Base-by-base conservation (phyloP, 2,329 filamentous ascomycete species). In the Simplicillium aogashimaense region DNA sequence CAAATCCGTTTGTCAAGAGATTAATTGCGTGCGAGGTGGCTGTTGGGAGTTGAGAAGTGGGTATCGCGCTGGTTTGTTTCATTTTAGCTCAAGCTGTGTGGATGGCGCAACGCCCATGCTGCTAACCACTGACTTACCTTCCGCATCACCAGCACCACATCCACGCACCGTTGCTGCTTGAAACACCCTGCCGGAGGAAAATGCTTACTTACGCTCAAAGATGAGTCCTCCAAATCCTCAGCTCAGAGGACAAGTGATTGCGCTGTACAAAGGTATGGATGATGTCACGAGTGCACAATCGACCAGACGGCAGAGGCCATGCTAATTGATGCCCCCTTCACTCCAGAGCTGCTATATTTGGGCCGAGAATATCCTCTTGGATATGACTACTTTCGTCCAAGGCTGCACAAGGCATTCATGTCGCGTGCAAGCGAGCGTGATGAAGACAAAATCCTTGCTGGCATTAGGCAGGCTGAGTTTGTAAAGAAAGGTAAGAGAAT, bases 331-430 rank as follows among this genome's bases (percentile, higher is more conserved):
- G 30, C 30, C 39, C 30, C n/a, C n/a, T 9, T 11, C 33, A 8
- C 1, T 3, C 9, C 44, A 94, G 88, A 95, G 53, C 76, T 95
- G 10, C 73, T 98, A 34, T 80, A 83, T 53, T 70, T 97, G 12
- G 88, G 90, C 29, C 78, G 81, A 41, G 83, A 90, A 43, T 97
- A 97, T 53, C 90, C 92, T 2, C 70, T 84, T 13, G 92, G 92
- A 36, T 94, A 64, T 47, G 64, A 70, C 25, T 95, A 89, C 64
- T 95, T 94, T 58, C 78, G 83, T 10, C 75, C 78, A 7, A 78
- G 88, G 2, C 67, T 95, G 9, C 88, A 95, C 64, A 78, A 79
- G 45, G 90, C 90, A 1, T 98, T 97, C 63, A 76, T 81, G 49
- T 77, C 78, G 36, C 87, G 94, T 50, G 76, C 81, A 2, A 61